A percentile compares a stretch with the other conserved stretches of the same genome.
Conservation (phyloP, 352 stramenopile species). For the Globisporangium sylvaticum region DNA sequence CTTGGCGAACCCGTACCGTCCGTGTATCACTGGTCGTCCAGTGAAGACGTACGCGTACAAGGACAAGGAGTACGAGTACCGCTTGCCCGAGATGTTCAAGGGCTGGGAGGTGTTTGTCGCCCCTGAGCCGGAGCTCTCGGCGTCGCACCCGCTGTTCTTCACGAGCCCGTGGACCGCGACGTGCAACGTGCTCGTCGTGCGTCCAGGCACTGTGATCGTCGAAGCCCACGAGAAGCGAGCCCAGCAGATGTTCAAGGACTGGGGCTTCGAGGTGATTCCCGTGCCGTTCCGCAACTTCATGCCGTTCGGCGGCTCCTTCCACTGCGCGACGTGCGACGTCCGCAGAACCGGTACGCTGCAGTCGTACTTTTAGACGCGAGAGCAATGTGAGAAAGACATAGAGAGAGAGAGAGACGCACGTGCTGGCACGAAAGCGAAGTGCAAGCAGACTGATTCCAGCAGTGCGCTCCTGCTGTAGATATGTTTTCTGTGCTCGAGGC, state of each 20-base stretch:
- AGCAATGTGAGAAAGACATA: neutral
- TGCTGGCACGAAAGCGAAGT: neutral
- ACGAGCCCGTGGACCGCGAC: constrained; percentile 89
- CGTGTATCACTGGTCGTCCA: constrained; percentile 81
- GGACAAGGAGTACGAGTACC: constrained; percentile 86
- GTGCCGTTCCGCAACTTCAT: constrained; percentile 90
- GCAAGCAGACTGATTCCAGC: neutral
- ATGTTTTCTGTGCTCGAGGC: neutral
- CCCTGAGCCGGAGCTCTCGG: constrained; percentile 72
- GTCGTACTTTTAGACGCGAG: constrained; percentile 76
- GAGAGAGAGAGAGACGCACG: neutral
- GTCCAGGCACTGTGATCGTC: constrained; percentile 76
- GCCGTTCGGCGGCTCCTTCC: constrained; percentile 87
- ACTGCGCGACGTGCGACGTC: constrained; percentile 87
- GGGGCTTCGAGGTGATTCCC: constrained; percentile 86
- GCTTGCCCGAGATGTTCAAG: constrained; percentile 89
- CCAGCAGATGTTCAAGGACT: constrained; percentile 82
- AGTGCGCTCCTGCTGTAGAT: neutral
- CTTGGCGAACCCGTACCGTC: constrained; percentile 82
- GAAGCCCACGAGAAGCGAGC: constrained; percentile 83
- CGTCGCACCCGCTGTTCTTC: constrained; percentile 84
- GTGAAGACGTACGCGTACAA: constrained; percentile 89
- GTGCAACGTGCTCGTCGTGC: constrained; percentile 88
- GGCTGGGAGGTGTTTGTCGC: constrained; percentile 89
- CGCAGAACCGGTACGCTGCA: constrained; percentile 77